phyloP scores from a whole-genome alignment of 805 yeast species.

The Candida tibetensis region DNA sequence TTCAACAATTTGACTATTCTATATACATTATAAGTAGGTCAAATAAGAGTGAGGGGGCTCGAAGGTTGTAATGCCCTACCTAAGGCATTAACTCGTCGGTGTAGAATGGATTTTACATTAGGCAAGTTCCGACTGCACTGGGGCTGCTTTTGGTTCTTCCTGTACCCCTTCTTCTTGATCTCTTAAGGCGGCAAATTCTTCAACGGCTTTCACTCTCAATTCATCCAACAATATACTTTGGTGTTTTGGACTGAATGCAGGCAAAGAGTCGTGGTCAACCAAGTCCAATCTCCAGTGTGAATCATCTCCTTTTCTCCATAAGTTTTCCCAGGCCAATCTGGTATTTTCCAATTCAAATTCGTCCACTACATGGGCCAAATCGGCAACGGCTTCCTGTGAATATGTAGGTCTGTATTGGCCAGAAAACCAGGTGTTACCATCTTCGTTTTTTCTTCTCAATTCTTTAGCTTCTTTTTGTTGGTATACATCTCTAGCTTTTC shows the following conservation, averaged over 20 bases:
- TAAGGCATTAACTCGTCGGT: too few species aligned
- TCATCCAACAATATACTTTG: slow-evolving; percentile 65
- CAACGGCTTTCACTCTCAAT: slow-evolving; percentile 42
- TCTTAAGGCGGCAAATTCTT: slow-evolving; percentile 29
- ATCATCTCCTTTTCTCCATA: slow-evolving; percentile 84
- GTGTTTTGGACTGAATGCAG: slow-evolving; percentile 59
- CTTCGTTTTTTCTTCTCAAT: slow-evolving; percentile 68
- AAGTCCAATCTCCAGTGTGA: slow-evolving; percentile 62
- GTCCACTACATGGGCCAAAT: slow-evolving; percentile 66
- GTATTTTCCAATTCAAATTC: slow-evolving; percentile 50
- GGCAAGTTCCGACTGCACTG: too few species aligned
- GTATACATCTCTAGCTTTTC: slow-evolving; percentile 68
- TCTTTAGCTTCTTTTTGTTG: slow-evolving; percentile 57
- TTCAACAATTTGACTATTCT: too few species aligned
- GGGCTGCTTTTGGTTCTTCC: too few species aligned
- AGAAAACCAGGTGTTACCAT: slow-evolving; percentile 80
- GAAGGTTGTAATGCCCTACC: too few species aligned
- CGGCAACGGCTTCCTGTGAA: slow-evolving; percentile 89
- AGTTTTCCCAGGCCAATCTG: slow-evolving; percentile 75
- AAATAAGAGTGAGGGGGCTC: too few species aligned
- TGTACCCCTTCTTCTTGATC: too few species aligned
- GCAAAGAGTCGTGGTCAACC: slow-evolving; percentile 61
- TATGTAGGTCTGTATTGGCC: slow-evolving; percentile 89
- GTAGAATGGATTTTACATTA: too few species aligned
- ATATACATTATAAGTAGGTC: too few species aligned